Base-by-base conservation (phyloP, 805 yeast species). In the Alloascoidea hylecoeti region DNA sequence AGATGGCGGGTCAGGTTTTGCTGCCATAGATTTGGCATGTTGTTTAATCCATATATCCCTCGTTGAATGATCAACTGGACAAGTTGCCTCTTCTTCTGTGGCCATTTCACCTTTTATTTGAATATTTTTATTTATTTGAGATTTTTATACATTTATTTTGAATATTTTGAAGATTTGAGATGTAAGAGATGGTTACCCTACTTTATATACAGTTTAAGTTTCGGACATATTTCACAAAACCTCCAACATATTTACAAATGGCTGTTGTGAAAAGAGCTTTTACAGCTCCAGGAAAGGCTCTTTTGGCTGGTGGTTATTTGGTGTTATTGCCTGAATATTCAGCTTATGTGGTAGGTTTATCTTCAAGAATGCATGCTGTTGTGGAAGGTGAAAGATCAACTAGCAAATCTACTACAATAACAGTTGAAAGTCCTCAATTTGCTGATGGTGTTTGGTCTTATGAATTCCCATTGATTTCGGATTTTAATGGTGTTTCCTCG, bases 281-380 rank as follows among this genome's bases (percentile, higher is more conserved):
- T 52, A 81, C 95, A 51, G 94, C 97, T 0, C 96, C 98, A 0
- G 96, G 97, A 0, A 92, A 92, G 55, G 97, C 96, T 1, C 63
- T 92, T 17, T 49, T 92, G 9, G 96, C 92, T 1, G 98, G 98
- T 15, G 98, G 98, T 0, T 92, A 92, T 53, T 65, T 92, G 23
- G 97, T 92, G 0, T 61, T 92, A 15, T 92, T 82, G 41, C 88
- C 88, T 0, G 56, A 56, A 28, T 88, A 80, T 58, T 59, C 65
- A 35, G 75, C 95, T 0, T 81, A 78, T 52, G 94, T 83, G 3
- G 76, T 89, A 9, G 97, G 95, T 0, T 67, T 92, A 14, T 80
- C 94, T 1, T 73, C 95, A 3, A 67, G 97, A 44, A 89, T 92
- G 83, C 88, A 88, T 53, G 84, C 94, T 2, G 66, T 76, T 5